Base-by-base conservation (phyloP, 768 basidiomycete species). In the Leccinum arenicola region DNA sequence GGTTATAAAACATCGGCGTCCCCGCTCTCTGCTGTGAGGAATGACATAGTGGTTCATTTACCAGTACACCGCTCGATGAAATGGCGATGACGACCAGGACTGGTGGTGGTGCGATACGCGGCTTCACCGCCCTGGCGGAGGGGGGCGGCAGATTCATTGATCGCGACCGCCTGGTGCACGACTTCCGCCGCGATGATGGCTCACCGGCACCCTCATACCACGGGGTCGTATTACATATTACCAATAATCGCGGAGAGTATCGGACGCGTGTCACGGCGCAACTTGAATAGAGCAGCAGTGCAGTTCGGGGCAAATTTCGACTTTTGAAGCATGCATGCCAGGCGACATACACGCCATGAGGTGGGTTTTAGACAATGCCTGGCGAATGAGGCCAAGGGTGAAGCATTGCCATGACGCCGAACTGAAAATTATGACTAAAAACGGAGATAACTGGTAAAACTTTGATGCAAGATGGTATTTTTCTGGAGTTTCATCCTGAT, bases 211-310 rank as follows among this genome's bases (percentile, higher is more conserved):
- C 43, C 43, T 45, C 43, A 27, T 50, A 57, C 59, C 68, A 68
- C 66, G 66, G 64, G 66, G 59, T 27, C 54, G 51, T 68, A 68
- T 68, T 68, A 68, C 68, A 68, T 68, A 68, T 70, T 65, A 59
- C 38, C 17, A 60, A 60, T 49, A 33, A 52, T 65, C 60, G 68
- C 68, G 68, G 61, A 67, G 63, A 60, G 2, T 47, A 55, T 59
- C 55, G 53, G 36, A 35, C 57, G 63, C 65, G 66, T 68, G 67
- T 64, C 35, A 65, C 35, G 60, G 63, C 65, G 67, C 63, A 70
- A 61, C 60, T n/a, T 59, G 62, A 52, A 54, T 60, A 56, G 50
- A 58, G 50, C 52, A 52, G 63, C 68, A 53, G 63, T 57, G 63
- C 51, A 50, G 50, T 52, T 55, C 52, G 68, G 68, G 59, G 15